phyloP scores from a whole-genome alignment of 768 basidiomycete species.

The Auriscalpium orientale region DNA sequence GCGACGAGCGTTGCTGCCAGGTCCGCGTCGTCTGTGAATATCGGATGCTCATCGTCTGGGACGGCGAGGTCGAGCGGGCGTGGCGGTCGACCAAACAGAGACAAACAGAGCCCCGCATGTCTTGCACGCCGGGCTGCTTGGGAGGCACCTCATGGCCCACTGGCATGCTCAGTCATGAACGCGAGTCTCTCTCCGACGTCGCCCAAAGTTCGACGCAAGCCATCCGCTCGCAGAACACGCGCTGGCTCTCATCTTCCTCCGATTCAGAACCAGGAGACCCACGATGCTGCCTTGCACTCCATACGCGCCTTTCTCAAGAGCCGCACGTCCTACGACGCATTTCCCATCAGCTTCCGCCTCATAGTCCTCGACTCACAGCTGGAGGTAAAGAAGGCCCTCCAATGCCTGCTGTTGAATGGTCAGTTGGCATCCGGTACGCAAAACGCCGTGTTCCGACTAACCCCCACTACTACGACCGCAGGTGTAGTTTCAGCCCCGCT shows the following conservation, averaged over 20 bases:
- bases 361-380: constrained; percentile 96
- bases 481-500: constrained; percentile 97
- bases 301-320: constrained; percentile 81
- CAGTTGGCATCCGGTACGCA: constrained; percentile 1
- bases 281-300: constrained; percentile 56
- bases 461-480: constrained; percentile 26
- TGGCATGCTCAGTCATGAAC: constrained; percentile 29
- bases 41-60: neutral
- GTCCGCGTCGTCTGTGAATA: too few relatives aligned
- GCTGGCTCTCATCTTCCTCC: constrained; percentile 54
- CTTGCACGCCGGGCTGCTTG: neutral
- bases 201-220: constrained; percentile 45
- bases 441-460: constrained; percentile 1
- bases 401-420: constrained; percentile 83
- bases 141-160: neutral
- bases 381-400: constrained; percentile 90
- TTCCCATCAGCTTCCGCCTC: constrained; percentile 92
- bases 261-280: constrained; percentile 45
- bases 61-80: neutral
- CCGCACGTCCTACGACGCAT: constrained; percentile 89
- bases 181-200: constrained; percentile 46
- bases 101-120: neutral
- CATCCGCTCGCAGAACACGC: constrained; percentile 48
- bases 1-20: too few relatives aligned
- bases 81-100: neutral